Evolutionary conservation across 345 rosid genomes (phyloP), one percentile per base, ranked within the genome.

Genomic region (Lagerstroemia speciosa): DNA sequence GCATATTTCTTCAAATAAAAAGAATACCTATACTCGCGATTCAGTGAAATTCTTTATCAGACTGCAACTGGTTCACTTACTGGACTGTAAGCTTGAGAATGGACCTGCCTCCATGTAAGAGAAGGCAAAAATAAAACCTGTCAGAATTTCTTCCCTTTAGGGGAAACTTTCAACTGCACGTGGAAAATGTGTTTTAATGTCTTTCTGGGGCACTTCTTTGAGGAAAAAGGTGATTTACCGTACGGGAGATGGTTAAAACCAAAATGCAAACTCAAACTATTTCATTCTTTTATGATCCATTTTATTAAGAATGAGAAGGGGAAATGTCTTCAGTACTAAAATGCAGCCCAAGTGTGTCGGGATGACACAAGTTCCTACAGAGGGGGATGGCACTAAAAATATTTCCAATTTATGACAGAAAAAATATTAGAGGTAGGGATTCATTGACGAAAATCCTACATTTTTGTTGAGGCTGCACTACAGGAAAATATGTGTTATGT

Each of bases 61-160:
- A 70, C 91, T 52, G 89, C 85, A 65, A 86, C 87, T 30, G 85
- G 86, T 81, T 86, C 89, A 74, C 84, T 82, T 80, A 75, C 83
- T 69, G 82, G 78, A 73, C 76, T 79, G 45, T 85, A 69, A 71
- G 45, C 77, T 64, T 76, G 81, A 62, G 73, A 81, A 37, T 75
- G 65, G 66, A 89, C 91, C 95, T 89, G 85, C 64, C 52, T 67
- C 43, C 55, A 48, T 48, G 9, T 19, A 19, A 48, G 8, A 41
- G 46, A 36, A 36, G 1, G 38, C 7, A 36, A 36, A 36, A 36
- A 4, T 36, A 36, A 36, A 36, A 5, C 38, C 38, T 9, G 8
- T 36, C 38, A 2, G 38, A 36, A 36, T 36, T 36, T 36, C 38
- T 36, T 9, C 38, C 38, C 38, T 36, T 9, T 9, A 4, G 8